Conservation (phyloP, 768 basidiomycete genomes). For the Boletales sp. region DNA sequence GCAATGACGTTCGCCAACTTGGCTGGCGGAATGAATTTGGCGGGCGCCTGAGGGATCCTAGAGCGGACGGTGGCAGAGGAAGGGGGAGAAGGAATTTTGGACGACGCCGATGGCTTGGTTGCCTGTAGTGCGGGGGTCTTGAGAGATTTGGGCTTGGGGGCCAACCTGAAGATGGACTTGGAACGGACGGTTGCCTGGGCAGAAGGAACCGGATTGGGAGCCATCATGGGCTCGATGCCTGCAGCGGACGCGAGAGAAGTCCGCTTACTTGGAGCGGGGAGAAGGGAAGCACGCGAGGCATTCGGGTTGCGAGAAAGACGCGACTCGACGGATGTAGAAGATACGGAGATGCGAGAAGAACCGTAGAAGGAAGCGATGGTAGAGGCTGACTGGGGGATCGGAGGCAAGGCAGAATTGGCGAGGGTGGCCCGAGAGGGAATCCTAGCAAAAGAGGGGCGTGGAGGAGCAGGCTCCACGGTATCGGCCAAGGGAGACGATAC, state of each 20-base stretch:
- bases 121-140: no score
- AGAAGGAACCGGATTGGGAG: slow-evolving; percentile 1
- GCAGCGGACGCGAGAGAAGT: slow-evolving; percentile 26
- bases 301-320: slow-evolving; percentile 10
- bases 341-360: slow-evolving; percentile 20
- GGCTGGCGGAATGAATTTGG: slow-evolving; percentile 27
- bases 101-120: no score
- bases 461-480: neutral
- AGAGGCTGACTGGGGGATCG: slow-evolving; percentile 29
- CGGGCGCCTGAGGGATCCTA: slow-evolving; percentile 20
- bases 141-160: no score
- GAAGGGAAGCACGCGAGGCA: slow-evolving; percentile 22
- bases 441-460: slow-evolving; percentile 15
- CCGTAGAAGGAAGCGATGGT: slow-evolving; percentile 23
- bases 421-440: slow-evolving; percentile 20
- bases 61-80: slow-evolving; percentile 8
- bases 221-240: slow-evolving; percentile 13
- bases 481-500: slow-evolving; percentile 7
- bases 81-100: no score
- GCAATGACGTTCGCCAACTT: slow-evolving; percentile 29
- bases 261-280: slow-evolving; percentile 23
- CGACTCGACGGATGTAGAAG: slow-evolving; percentile 11
- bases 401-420: slow-evolving; percentile 13
- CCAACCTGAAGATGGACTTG: no score
- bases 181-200: neutral